Conservation (phyloP, 2,329 filamentous ascomycete species). For the Arthrobotrys entomopaga region DNA sequence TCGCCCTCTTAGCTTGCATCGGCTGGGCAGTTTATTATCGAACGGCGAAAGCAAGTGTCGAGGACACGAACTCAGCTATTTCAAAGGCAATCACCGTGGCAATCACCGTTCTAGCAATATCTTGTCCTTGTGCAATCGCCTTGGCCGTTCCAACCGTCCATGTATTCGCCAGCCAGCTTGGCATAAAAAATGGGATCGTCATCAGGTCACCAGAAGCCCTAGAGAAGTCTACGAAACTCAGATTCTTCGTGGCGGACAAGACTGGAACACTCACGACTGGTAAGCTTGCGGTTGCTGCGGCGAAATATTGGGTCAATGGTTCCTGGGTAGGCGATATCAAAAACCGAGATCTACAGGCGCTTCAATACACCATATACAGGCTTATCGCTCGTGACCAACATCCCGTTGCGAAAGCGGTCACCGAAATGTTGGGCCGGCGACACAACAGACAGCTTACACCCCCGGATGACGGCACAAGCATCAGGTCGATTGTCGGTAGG, state of each 20-base stretch:
- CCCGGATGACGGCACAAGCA: conserved; percentile 20
- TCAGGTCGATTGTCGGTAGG: conserved; percentile 57
- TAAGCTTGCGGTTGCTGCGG: conserved; percentile 64
- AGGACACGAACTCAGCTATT: conserved; percentile 25
- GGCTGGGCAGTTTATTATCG: conserved; percentile 36
- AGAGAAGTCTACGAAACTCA: conserved; percentile 70
- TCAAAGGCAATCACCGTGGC: conserved; percentile 75
- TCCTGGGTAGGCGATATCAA: conserved; percentile 30
- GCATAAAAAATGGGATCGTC: conserved; percentile 73
- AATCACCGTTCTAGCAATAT: conserved; percentile 79
- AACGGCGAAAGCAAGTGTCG: conserved; percentile 5
- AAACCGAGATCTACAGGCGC: conserved; percentile 26
- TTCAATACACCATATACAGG: conserved; percentile 29
- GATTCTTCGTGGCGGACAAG: conserved; percentile 81
- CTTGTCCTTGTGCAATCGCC: conserved; percentile 81
- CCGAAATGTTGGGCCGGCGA: conserved; percentile 37
- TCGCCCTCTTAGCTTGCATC: conserved; percentile 16
- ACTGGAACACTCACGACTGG: conserved; percentile 78
- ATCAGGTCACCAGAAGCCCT: conserved; percentile 74
- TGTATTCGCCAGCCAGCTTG: conserved; percentile 75
- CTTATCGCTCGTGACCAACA: conserved; percentile 53
- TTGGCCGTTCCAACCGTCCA: conserved; percentile 81
- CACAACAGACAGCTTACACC: conserved; percentile 19
- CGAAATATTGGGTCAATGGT: conserved; percentile 60
- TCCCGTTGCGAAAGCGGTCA: conserved; percentile 57